Base-by-base conservation (phyloP, 768 basidiomycete genomes). In the Chiua virens region DNA sequence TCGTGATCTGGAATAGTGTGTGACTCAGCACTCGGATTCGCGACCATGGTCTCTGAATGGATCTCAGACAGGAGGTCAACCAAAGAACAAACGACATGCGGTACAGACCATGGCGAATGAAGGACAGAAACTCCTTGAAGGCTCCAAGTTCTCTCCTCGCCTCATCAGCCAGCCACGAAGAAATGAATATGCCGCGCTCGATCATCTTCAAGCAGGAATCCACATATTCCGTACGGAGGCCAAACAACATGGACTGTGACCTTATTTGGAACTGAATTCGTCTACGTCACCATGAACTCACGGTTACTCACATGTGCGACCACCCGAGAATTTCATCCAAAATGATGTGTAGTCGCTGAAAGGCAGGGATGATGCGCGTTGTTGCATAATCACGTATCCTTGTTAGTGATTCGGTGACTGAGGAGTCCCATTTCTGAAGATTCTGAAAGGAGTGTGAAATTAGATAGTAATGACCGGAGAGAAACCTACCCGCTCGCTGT, bases 371-470 rank as follows among this genome's bases (percentile, higher is more conserved):
- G 27, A 90, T 70, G 44, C 82, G 80, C 55, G 85, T 80, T 60
- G 87, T 86, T 18, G 86, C 77, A 60, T 77, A 82, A 64, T 92
- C 87, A 46, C 89, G 86, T 49, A 92, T 70, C 63, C 83, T 88
- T 28, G 77, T 73, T 45, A 93, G 67, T 15, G 87, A 81, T 53
- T 91, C 87, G 10, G 75, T 74, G 57, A 91, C 79, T 5, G 82
- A 82, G 2, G 80, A 74, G 64, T 92, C 89, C 90, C 90, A 93
- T 65, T 89, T 90, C 63, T 85, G 83, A 49, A 92, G 75, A 42
- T 83, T 82, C 90, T 92, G 56, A 44, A 53, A 63, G 30, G 34
- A 55, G 39, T 37, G 50, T 70, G 49, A 69, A 60, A 30, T 53
- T 52, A 40, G 42, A 42, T n/a, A 41, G 25, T 11, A 45, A 50